These are phyloP conservation scores for Hamamelis virginiana DNA, from an alignment of 164 flowering plant species.

Conservation along the genomic window DNA sequence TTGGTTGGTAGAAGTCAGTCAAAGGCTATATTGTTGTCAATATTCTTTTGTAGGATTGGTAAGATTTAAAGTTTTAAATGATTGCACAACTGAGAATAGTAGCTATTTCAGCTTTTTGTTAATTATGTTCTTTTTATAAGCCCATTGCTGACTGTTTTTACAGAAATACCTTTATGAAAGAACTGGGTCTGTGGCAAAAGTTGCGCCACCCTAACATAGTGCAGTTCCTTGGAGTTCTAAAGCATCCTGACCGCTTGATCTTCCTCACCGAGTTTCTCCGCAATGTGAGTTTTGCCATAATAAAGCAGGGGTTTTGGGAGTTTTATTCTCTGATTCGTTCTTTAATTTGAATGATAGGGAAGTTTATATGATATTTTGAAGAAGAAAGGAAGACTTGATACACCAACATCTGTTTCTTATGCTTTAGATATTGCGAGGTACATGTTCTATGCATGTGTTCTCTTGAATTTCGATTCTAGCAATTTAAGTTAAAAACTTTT, in stretches of 20 bases:
- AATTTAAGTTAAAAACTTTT: not conserved
- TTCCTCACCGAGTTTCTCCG: conserved; percentile 62
- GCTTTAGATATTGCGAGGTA: conserved; percentile 71
- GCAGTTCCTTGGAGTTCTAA: conserved; percentile 64
- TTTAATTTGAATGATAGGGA: conserved; percentile 34
- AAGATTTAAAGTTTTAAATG: not conserved
- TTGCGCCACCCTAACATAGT: conserved; percentile 70
- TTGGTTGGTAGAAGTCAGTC: no score
- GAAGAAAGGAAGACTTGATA: conserved; percentile 54
- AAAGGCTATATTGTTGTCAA: not conserved
- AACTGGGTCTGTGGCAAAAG: conserved; percentile 56
- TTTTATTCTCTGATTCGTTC: conserved; percentile 11
- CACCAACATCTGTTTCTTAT: conserved; percentile 48
- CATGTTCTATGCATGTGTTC: not conserved
- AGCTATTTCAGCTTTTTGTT: not conserved
- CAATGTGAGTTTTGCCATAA: conserved; percentile 33
- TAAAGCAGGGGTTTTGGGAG: not conserved
- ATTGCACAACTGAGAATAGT: not conserved
- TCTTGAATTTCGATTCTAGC: not conserved
- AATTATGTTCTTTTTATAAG: not conserved
- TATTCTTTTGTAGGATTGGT: not conserved
- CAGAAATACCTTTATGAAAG: conserved; percentile 51
- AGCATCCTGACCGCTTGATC: conserved; percentile 46
- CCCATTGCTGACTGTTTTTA: not conserved
- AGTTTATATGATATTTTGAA: conserved; percentile 52